phyloP scores from a whole-genome alignment of 169 alveolate species.

The Plasmodium vivax region DNA sequence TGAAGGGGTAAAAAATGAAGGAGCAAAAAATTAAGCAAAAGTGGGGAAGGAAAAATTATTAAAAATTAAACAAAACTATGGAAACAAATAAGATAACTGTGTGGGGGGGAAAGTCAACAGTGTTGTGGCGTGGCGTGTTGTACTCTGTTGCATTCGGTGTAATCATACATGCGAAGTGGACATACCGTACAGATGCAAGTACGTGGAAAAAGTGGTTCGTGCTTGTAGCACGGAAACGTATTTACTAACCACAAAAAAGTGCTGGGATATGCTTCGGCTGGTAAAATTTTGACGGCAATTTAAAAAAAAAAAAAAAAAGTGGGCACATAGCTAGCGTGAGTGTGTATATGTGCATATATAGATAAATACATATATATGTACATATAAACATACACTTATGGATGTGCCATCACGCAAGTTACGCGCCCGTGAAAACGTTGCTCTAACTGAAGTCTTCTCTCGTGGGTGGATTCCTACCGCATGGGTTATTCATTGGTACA shows the following conservation, averaged over 20 bases:
- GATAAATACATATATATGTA: background rate
- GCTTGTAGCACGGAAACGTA: background rate
- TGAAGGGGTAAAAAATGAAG: too few species aligned
- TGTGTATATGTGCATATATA: background rate
- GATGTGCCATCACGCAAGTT: background rate
- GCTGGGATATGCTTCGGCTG: background rate
- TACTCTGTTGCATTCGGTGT: background rate
- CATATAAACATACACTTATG: background rate
- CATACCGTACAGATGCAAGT: background rate
- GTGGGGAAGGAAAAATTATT: background rate
- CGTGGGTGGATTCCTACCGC: background rate
- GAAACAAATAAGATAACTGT: background rate
- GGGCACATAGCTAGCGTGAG: background rate
- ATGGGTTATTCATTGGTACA: background rate
- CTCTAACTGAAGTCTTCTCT: background rate
- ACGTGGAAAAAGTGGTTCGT: background rate
- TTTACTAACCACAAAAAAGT: background rate
- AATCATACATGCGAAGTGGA: constrained; percentile 3
- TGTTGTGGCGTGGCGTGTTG: background rate
- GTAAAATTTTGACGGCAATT: background rate
- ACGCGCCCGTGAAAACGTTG: background rate
- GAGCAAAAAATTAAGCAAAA: background rate
- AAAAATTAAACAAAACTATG: constrained; percentile 9
- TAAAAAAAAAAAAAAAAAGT: background rate
- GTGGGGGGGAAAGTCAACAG: background rate